Conservation (phyloP, 2,329 filamentous ascomycete species). For the Thyridium curvatum region DNA sequence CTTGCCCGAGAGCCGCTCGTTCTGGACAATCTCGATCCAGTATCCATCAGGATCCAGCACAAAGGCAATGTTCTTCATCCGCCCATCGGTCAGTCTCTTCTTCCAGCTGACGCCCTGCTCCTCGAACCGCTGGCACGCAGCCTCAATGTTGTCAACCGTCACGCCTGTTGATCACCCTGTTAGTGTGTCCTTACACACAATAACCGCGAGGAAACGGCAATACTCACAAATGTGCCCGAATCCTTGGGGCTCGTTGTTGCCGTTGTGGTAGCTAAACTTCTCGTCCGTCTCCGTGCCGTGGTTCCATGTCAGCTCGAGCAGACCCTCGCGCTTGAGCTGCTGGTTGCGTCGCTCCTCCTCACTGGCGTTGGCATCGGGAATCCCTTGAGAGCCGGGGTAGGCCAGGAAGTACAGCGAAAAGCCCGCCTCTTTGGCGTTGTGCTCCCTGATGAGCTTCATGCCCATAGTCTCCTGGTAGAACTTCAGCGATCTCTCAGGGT, state of each 20-base stretch:
- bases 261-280: constrained; percentile 81
- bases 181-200: neutral
- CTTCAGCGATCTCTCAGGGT: constrained; percentile 63
- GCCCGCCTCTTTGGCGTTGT: constrained; percentile 60
- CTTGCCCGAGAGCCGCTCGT: constrained; percentile 57
- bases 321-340: constrained; percentile 55
- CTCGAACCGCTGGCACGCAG: constrained; percentile 83
- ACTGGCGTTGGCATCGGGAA: constrained; percentile 45
- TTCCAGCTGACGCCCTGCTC: constrained; percentile 80
- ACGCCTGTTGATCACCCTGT: constrained; percentile 44
- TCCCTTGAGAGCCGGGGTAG: constrained; percentile 56
- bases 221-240: constrained; percentile 85
- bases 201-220: neutral
- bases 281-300: constrained; percentile 71
- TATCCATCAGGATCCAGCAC: constrained; percentile 83
- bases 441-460: constrained; percentile 73
- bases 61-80: constrained; percentile 93
- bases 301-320: constrained; percentile 87
- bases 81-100: constrained; percentile 87
- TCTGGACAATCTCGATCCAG: constrained; percentile 78
- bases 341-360: constrained; percentile 38
- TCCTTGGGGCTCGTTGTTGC: constrained; percentile 85
- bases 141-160: constrained; percentile 80
- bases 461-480: constrained; percentile 85
- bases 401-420: constrained; percentile 95